Percentiles rank a stretch among this genome's conserved stretches.
These are phyloP conservation scores for Calvatia gigantea DNA, from an alignment of 768 basidiomycete species.

Conservation along the genomic window DNA sequence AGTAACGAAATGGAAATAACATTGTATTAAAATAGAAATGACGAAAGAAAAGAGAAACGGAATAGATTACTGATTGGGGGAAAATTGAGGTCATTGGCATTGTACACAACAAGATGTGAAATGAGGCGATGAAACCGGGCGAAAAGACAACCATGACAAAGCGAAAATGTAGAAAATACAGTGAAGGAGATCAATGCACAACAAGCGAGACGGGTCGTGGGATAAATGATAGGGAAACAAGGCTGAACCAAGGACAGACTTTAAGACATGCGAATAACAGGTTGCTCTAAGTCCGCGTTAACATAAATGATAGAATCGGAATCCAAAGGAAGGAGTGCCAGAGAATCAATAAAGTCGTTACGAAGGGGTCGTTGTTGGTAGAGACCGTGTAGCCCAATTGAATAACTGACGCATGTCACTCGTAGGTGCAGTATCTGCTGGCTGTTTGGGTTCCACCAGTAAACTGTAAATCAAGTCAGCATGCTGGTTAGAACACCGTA, in stretches of 20 bases:
- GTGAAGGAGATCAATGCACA: background rate
- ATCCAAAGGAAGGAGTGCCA: slow-evolving; percentile 1
- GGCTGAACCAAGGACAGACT: slow-evolving; percentile 15
- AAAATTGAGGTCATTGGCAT: background rate
- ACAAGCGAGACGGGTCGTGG: slow-evolving; percentile 10
- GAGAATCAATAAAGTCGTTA: slow-evolving; percentile 13
- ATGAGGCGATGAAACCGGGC: background rate
- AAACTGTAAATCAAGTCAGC: slow-evolving; percentile 42
- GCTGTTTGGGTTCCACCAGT: slow-evolving; percentile 79
- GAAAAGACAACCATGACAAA: background rate
- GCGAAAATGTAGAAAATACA: background rate
- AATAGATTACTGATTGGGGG: background rate
- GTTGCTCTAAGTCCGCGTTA: slow-evolving; percentile 16
- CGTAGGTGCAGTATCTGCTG: slow-evolving; percentile 62
- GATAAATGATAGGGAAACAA: slow-evolving; percentile 15
- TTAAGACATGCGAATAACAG: slow-evolving; percentile 13
- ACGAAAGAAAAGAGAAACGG: no score
- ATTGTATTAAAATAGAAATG: slow-evolving; percentile 13
- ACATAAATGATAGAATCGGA: background rate
- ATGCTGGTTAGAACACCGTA: background rate
- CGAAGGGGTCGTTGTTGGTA: slow-evolving; percentile 29
- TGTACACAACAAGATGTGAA: background rate
- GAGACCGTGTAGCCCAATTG: slow-evolving; percentile 71
- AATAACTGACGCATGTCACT: slow-evolving; percentile 78
- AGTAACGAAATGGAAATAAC: slow-evolving; percentile 21